These are phyloP conservation scores for Mycena galericulata DNA, from an alignment of 768 basidiomycete genomes.

Conservation along the genomic window DNA sequence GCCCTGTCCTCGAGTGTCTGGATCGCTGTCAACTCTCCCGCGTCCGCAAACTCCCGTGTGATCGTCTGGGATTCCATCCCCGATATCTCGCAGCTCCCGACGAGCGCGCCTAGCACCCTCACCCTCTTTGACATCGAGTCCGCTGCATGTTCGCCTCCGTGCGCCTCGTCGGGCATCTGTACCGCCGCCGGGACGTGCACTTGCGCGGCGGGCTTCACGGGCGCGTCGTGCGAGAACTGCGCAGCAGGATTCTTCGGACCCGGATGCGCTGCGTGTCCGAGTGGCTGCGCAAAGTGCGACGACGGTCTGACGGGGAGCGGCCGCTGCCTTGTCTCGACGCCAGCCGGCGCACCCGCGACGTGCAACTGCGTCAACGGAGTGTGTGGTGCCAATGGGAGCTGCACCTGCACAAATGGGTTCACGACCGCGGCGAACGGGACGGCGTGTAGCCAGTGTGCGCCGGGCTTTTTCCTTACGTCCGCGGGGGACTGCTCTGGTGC, in stretches of 20 bases:
- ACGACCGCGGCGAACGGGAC: constrained; percentile 72
- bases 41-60: constrained; percentile 57
- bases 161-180: constrained; percentile 58
- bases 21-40: constrained; percentile 57
- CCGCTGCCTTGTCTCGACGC: constrained; percentile 64
- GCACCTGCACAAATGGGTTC: constrained; percentile 72
- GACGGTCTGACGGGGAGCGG: constrained; percentile 83
- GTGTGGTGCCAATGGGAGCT: constrained; percentile 75
- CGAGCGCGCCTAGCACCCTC: constrained; percentile 32
- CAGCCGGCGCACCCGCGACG: constrained; percentile 62
- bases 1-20: constrained; percentile 67
- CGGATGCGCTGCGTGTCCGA: constrained; percentile 73
- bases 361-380: constrained; percentile 87
- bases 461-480: constrained; percentile 72
- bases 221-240: constrained; percentile 40
- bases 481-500: constrained; percentile 71
- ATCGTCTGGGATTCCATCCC: constrained; percentile 75
- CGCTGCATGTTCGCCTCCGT: constrained; percentile 45
- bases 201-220: constrained; percentile 32
- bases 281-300: constrained; percentile 75
- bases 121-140: constrained; percentile 30
- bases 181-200: constrained; percentile 54
- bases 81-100: constrained; percentile 66
- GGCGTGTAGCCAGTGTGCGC: constrained; percentile 70
- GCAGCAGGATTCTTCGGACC: constrained; percentile 57